phyloP scores from a whole-genome alignment of 345 rosid species.

The Euphorbia tirucalli region DNA sequence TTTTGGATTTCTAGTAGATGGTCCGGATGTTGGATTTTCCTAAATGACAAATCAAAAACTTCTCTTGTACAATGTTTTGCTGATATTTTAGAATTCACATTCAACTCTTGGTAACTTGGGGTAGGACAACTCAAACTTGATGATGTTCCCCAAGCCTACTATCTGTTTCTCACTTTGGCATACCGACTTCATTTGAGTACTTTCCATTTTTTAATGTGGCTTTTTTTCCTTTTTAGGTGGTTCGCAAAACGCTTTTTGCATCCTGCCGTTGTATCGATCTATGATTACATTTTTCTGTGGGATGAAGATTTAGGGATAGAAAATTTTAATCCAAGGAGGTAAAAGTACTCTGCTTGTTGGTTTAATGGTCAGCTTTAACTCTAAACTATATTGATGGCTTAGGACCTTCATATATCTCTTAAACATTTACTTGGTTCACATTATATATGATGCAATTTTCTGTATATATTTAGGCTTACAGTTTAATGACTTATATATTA shows the following conservation, averaged over 20 bases:
- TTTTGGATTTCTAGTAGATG: constrained; percentile 2
- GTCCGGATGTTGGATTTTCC: background rate
- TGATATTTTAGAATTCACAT: constrained; percentile 5
- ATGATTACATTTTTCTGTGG: constrained; percentile 94
- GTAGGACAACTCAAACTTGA: background rate
- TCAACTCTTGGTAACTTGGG: constrained; percentile 2
- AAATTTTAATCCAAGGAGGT: constrained; percentile 78
- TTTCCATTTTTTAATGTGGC: background rate
- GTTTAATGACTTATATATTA: background rate
- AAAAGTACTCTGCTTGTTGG: constrained; percentile 7
- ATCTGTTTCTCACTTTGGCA: background rate
- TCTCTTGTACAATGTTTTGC: constrained; percentile 8
- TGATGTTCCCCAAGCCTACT: background rate
- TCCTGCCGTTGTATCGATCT: constrained; percentile 74
- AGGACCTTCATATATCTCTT: background rate
- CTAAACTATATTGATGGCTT: background rate
- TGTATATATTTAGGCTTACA: background rate
- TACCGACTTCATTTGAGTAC: background rate
- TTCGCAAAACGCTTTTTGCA: constrained; percentile 95
- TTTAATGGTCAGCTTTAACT: background rate
- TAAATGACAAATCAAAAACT: background rate
- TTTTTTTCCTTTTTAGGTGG: constrained; percentile 60
- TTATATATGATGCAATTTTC: background rate
- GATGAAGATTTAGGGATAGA: constrained; percentile 96
- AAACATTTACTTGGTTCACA: background rate